phyloP scores from a whole-genome alignment of 345 rosid genomes.

The Syzygium grande region DNA sequence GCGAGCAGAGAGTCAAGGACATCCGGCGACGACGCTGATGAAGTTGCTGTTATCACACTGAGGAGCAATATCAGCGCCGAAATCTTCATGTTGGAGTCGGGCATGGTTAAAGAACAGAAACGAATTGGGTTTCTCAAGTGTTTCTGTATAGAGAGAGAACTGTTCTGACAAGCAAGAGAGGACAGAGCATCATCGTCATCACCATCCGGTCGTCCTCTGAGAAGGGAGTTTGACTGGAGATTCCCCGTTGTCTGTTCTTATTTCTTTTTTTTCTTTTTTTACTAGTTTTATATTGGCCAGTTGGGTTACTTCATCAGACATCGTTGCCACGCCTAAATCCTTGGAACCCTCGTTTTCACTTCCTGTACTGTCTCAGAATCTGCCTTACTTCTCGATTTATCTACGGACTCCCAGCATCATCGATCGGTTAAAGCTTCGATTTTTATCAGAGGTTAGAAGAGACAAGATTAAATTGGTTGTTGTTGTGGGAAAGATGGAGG shows the following conservation, averaged over 20 bases:
- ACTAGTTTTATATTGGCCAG: not conserved
- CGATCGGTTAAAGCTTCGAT: not conserved
- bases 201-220: not conserved
- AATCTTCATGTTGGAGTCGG: not conserved
- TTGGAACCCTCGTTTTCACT: not conserved
- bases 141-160: not conserved
- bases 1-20: slow-evolving; percentile 30
- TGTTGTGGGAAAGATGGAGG: slow-evolving; percentile 10
- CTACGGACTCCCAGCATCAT: not conserved
- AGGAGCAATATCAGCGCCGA: slow-evolving; percentile 11
- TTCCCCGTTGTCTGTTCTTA: not conserved
- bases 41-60: not conserved
- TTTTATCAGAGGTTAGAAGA: not conserved
- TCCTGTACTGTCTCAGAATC: not conserved
- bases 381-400: not conserved
- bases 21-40: slow-evolving; percentile 12
- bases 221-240: not conserved
- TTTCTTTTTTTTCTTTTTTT: not conserved
- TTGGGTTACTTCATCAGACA: not conserved
- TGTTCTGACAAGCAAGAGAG: not conserved
- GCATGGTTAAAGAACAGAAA: not conserved
- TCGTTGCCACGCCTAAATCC: not conserved
- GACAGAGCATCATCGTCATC: not conserved
- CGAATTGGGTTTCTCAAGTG: not conserved
- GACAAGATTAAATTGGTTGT: not conserved